phyloP scores from a whole-genome alignment of 352 stramenopile species.

The Globisporangium abappressorium region DNA sequence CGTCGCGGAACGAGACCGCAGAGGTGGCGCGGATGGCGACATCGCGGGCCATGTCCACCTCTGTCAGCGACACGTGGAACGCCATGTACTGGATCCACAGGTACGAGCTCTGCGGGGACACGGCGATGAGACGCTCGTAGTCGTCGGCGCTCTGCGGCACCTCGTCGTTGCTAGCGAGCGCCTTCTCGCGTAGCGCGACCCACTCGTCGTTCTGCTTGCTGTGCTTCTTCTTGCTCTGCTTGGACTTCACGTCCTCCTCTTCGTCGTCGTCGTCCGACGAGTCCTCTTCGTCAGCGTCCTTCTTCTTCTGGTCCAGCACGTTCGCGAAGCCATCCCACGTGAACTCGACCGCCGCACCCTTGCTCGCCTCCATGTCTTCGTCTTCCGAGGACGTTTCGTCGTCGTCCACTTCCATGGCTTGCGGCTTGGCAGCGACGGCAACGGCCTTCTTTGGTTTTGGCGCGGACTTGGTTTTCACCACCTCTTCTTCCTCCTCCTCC shows the following conservation, averaged over 20 bases:
- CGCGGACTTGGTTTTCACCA: neutral
- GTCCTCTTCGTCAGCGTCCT: constrained; percentile 38
- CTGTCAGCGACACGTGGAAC: constrained; percentile 94
- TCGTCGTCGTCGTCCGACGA: constrained; percentile 47
- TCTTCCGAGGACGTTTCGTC: constrained; percentile 56
- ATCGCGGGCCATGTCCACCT: constrained; percentile 91
- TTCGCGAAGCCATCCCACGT: constrained; percentile 85
- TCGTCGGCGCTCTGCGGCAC: constrained; percentile 91
- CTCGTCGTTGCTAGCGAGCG: constrained; percentile 90
- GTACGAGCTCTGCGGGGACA: constrained; percentile 94
- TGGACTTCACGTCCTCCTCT: constrained; percentile 40
- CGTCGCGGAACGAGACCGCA: constrained; percentile 93
- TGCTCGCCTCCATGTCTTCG: constrained; percentile 42
- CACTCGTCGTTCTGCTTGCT: constrained; percentile 94
- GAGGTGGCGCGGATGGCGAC: constrained; percentile 92
- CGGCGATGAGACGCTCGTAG: constrained; percentile 94
- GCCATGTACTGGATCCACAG: constrained; percentile 98
- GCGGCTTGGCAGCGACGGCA: constrained; percentile 3
- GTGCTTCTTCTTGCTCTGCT: constrained; percentile 87
- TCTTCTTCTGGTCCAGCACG: constrained; percentile 47
- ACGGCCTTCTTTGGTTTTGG: constrained; percentile 3
- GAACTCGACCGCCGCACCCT: constrained; percentile 57
- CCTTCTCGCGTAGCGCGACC: constrained; percentile 92
- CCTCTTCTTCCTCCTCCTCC: constrained; percentile 51
- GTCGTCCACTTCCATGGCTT: constrained; percentile 43